Base-by-base conservation (phyloP, 371 early-diverging fungal species). In the Fennellomyces sp. region DNA sequence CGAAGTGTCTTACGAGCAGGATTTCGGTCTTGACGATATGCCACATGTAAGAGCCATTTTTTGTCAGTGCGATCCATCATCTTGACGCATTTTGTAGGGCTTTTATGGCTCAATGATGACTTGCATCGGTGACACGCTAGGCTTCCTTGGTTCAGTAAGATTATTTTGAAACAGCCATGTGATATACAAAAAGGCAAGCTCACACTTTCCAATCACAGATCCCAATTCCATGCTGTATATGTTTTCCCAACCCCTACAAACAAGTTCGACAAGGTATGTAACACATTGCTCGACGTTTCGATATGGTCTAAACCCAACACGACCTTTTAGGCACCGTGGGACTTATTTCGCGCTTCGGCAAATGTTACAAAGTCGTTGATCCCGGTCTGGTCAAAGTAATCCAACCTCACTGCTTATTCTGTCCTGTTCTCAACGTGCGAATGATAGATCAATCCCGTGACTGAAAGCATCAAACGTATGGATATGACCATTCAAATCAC, bases 321-420 rank as follows among this genome's bases (percentile, higher is more conserved):
- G n/a, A n/a, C n/a, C 19, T 31, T 13, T 29, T 28, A 77, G 90
- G 91, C 29, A 75, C 59, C 27, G 90, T 94, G 51, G 96, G 92
- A 7, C 63, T 95, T 15, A 76, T 95, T 7, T 72, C 84, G 27
- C 78, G 88, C 25, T 95, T 94, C 59, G 96, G 96, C 15, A 85
- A 89, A 53, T 94, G 85, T 61, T 92, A 93, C 81, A 89, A 89
- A 70, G 86, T 86, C 25, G 92, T 91, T 4, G 95, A 95, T 75
- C 95, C 96, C 0, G 96, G 96, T 0, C 73, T 96, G 42, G 84
- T 89, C 42, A 68, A 80, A n/a, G 73, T 76, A 56, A 30, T n/a
- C n/a, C n/a, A n/a, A 29, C 19, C 17, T 29, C 42, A 31, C 6
- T 12, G 2, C 26, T 8, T 17, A 36, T 31, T n/a, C 28, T 12